Conservation (phyloP, 2,329 filamentous ascomycete genomes). For the Gremmenia infestans region DNA sequence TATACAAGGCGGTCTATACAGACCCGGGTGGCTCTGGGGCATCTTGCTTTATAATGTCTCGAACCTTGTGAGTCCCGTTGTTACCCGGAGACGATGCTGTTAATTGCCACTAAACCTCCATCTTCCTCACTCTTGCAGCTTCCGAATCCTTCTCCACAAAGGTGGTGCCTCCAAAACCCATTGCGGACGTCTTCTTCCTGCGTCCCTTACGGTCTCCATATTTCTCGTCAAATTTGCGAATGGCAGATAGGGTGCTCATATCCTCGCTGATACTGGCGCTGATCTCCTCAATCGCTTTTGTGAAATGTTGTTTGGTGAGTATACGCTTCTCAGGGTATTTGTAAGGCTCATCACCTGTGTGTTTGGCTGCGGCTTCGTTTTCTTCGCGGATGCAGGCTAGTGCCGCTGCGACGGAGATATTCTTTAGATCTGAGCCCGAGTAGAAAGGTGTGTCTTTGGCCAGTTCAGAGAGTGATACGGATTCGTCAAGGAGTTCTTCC, state of each 20-base stretch:
- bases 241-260: slow-evolving; percentile 79
- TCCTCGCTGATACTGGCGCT: slow-evolving; percentile 90
- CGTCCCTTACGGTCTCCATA: slow-evolving; percentile 77
- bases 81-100: no score
- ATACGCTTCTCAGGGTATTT: slow-evolving; percentile 63
- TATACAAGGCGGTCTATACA: neutral
- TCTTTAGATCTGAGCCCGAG: slow-evolving; percentile 80
- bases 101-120: slow-evolving; percentile 6
- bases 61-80: no score
- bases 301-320: slow-evolving; percentile 69
- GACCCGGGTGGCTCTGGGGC: neutral
- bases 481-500: slow-evolving; percentile 57
- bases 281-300: slow-evolving; percentile 81
- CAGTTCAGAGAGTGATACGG: slow-evolving; percentile 57
- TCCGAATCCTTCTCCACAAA: slow-evolving; percentile 28
- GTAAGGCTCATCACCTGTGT: slow-evolving; percentile 38
- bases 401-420: slow-evolving; percentile 73
- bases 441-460: slow-evolving; percentile 69
- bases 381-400: slow-evolving; percentile 77
- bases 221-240: slow-evolving; percentile 92
- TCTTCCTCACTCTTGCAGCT: slow-evolving; percentile 29
- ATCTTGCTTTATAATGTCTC: neutral
- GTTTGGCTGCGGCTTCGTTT: slow-evolving; percentile 38
- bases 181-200: slow-evolving; percentile 50
- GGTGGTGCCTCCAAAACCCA: slow-evolving; percentile 50